phyloP scores from a whole-genome alignment of 1,284 basidiomycete genomes.

The Sporisorium exsertum region DNA sequence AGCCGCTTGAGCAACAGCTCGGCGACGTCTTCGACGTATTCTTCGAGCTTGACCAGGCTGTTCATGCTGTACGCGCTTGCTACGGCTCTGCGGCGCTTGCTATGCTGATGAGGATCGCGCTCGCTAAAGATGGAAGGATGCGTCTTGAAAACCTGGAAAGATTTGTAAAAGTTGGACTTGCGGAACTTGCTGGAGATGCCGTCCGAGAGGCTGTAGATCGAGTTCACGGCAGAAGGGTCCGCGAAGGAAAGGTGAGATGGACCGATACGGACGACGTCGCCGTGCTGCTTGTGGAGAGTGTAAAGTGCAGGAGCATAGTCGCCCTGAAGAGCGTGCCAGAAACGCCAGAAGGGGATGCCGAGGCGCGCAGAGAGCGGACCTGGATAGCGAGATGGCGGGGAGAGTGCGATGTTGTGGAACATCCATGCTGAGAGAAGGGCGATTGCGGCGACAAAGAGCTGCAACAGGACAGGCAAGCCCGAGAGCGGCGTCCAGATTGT shows the following conservation, averaged over 20 bases:
- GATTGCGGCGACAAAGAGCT: constrained; percentile 14
- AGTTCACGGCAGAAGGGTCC: constrained; percentile 47
- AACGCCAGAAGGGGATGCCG: constrained; percentile 54
- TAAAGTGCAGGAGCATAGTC: constrained; percentile 49
- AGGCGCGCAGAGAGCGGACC: constrained; percentile 48
- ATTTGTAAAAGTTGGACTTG: constrained; percentile 53
- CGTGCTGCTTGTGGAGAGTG: constrained; percentile 42
- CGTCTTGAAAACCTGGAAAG: constrained; percentile 50
- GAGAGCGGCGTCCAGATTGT: constrained; percentile 19
- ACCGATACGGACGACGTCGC: constrained; percentile 57
- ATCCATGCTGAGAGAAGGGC: constrained; percentile 27
- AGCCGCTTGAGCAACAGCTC: constrained; percentile 48
- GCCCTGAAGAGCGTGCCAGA: constrained; percentile 44
- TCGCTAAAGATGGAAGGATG: constrained; percentile 60
- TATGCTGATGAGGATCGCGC: constrained; percentile 55
- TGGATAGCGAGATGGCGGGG: constrained; percentile 48
- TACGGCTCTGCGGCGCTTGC: constrained; percentile 47
- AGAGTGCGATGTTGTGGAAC: constrained; percentile 42
- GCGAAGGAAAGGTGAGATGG: constrained; percentile 57
- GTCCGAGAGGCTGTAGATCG: constrained; percentile 55
- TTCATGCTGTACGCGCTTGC: constrained; percentile 60
- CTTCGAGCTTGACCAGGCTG: constrained; percentile 57
- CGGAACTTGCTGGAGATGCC: constrained; percentile 47
- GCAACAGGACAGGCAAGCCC: constrained; percentile 17
- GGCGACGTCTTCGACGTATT: constrained; percentile 51